phyloP scores from a whole-genome alignment of 2,329 filamentous ascomycete genomes.

The Harringtonia aguacate region DNA sequence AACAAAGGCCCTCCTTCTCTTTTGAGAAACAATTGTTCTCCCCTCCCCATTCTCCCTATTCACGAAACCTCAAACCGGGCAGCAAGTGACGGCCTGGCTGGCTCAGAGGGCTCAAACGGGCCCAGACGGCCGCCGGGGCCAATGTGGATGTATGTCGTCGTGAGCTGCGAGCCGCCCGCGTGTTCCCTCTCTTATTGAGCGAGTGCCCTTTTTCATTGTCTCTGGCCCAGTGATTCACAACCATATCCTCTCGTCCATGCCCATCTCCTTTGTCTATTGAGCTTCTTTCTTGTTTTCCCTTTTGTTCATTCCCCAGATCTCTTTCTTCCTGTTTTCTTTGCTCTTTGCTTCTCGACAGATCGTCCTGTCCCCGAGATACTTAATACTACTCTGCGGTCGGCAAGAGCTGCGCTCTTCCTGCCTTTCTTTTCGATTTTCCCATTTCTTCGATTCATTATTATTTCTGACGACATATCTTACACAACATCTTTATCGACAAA shows the following conservation, averaged over 20 bases:
- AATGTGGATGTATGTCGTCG: neutral
- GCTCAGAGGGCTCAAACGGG: neutral
- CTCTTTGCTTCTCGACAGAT: neutral
- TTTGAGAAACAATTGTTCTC: conserved; percentile 1
- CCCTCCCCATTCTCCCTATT: neutral
- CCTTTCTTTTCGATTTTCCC: neutral
- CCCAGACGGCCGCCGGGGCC: neutral
- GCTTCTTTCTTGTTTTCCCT: conserved; percentile 1
- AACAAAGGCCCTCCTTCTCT: conserved; percentile 2
- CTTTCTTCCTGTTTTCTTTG: conserved; percentile 1
- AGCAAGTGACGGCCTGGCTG: no score
- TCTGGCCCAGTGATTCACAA: neutral
- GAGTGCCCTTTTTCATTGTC: neutral
- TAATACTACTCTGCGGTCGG: neutral
- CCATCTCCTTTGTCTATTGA: neutral
- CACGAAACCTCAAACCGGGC: no score
- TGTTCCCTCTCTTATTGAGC: no score
- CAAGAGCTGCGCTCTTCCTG: conserved; percentile 1
- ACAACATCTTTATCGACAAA: neutral
- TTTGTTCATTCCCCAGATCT: neutral
- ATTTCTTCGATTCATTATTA: conserved; percentile 4
- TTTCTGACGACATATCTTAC: neutral
- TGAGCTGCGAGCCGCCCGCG: no score
- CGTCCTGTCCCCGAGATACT: no score
- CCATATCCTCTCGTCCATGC: neutral